Conservation (phyloP, 768 basidiomycete species). For the Leccinum uliginosum region DNA sequence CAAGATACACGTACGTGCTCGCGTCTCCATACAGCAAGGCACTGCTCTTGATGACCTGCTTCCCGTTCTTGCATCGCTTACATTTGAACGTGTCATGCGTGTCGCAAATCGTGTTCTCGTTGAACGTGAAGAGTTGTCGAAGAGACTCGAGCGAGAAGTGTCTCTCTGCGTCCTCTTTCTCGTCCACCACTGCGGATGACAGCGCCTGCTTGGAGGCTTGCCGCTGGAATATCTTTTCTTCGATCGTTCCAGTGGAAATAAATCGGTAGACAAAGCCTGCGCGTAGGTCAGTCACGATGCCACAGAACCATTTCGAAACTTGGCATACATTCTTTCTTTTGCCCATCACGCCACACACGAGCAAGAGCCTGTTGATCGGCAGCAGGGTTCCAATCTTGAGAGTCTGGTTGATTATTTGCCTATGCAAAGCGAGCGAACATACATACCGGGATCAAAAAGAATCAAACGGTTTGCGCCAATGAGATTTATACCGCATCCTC, state of each 20-base stretch:
- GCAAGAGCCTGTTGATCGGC: slow-evolving; percentile 98
- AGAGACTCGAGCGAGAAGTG: slow-evolving; percentile 91
- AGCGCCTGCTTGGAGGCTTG: slow-evolving; percentile 96
- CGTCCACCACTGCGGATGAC: slow-evolving; percentile 97
- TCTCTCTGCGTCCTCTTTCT: slow-evolving; percentile 91
- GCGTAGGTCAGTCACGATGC: background rate
- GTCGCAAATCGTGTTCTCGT: slow-evolving; percentile 80
- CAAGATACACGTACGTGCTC: slow-evolving; percentile 71
- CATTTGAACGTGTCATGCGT: slow-evolving; percentile 99
- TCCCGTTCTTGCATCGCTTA: slow-evolving; percentile 83
- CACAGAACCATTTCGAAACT: background rate
- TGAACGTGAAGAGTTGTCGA: slow-evolving; percentile 87
- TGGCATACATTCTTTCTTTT: slow-evolving; percentile 95
- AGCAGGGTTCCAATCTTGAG: slow-evolving; percentile 95
- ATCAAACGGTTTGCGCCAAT: slow-evolving; percentile 96
- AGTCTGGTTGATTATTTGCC: background rate
- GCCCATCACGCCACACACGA: slow-evolving; percentile 98
- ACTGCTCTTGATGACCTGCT: slow-evolving; percentile 75
- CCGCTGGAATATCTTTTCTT: slow-evolving; percentile 98
- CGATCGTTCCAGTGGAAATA: slow-evolving; percentile 94
- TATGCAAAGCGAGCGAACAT: background rate
- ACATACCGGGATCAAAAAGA: slow-evolving; percentile 85
- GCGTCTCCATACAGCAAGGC: slow-evolving; percentile 94
- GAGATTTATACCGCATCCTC: slow-evolving; percentile 95
- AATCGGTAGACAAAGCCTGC: slow-evolving; percentile 97